Base-by-base conservation (phyloP, 495 filamentous ascomycete genomes). In the Penicillium desertorum region DNA sequence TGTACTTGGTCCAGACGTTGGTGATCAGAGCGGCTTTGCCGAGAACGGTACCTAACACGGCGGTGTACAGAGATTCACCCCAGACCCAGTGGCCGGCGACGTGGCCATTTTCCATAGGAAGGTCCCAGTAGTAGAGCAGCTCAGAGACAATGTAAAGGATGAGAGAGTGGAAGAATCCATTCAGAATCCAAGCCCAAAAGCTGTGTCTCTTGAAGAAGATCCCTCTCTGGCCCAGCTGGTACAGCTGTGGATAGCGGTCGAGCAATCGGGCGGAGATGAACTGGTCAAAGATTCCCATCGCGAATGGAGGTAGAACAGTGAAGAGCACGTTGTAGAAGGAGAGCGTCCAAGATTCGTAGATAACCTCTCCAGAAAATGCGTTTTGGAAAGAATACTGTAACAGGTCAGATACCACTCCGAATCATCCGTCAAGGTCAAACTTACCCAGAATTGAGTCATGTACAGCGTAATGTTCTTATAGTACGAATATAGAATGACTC, bases 271-370 rank as follows among this genome's bases (percentile, higher is more conserved):
- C 95, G 27, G 90, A 96, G 67, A 99, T 92, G 73, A 95, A 98
- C 69, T 99, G 95, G 67, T 99, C 95, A 60, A 96, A 93, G 61
- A 98, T 96, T 62, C 95, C 95, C 73, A 99, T 90, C 25, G 88
- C 93, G 44, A 99, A 86, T 1, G 95, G 95, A 39, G 95, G 95
- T 32, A 97, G 75, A 43, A 95, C 88, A 9, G 95, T 98, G 76
- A 96, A 99, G 71, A 99, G 88, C 71, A 99, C 91, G 78, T 99
- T 99, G 81, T 97, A 99, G 79, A 96, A 96, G 14, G 95, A 96
- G 14, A 99, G 79, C 2, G 92, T 97, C 95, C 95, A 99, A 14
- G 93, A 97, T 76, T 99, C 95, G 83, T 92, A 97, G 70, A 99
- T 99, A 63, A 98, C 91, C 70, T 96, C 86, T 61, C 94, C 95